Evolutionary conservation across 2,329 filamentous ascomycete species (phyloP), one percentile per base, ranked within the genome.

Genomic region (Pseudogymnoascus sp.): DNA sequence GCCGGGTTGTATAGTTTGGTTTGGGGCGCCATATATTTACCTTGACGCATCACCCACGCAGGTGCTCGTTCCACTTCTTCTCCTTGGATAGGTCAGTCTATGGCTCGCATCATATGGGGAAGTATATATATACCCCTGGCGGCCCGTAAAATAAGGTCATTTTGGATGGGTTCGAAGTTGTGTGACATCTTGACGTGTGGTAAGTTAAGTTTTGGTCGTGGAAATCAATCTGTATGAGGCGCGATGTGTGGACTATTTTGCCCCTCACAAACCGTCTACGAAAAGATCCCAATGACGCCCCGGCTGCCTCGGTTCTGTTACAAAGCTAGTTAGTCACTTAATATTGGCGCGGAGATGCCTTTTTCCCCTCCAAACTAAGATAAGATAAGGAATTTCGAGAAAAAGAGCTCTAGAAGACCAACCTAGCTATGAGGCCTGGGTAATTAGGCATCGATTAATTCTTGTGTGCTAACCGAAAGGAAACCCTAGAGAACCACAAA

Each of bases 21-120:
- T 58, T 25, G 28, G 62, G 40, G 45, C 41, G 5, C 16, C 62
- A 45, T 62, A 69, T 76, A 75, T 38, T 81, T 71, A 93, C 92
- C 92, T 86, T 99, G 95, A 77, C 95, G 90, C 95, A 99, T 99
- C 75, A 99, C 92, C 95, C 95, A 99, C 81, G 96, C 91, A 63
- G 95, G 95, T 65, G 95, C 90, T 67, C 95, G 87, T 77, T 97
- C 92, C 68, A 97, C 90, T 75, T 87, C 87, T 78, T 97, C 84
- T 75, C 93, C 93, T 96, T 72, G 61, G 62, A 63, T 65, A 63
- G 65, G 67, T 71, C 64, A 68, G 65, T 31, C 40, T 62, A 55
- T 60, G 45, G 37, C 45, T 45, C 41, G 33, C 58, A 21, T 61
- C 59, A 45, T 23, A 38, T 21, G 21, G 16, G 23, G 61, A 33